A percentile compares a stretch with the other conserved stretches of the same genome.
phyloP scores from a whole-genome alignment of 495 filamentous ascomycete species.

The Penicillium crystallinum region DNA sequence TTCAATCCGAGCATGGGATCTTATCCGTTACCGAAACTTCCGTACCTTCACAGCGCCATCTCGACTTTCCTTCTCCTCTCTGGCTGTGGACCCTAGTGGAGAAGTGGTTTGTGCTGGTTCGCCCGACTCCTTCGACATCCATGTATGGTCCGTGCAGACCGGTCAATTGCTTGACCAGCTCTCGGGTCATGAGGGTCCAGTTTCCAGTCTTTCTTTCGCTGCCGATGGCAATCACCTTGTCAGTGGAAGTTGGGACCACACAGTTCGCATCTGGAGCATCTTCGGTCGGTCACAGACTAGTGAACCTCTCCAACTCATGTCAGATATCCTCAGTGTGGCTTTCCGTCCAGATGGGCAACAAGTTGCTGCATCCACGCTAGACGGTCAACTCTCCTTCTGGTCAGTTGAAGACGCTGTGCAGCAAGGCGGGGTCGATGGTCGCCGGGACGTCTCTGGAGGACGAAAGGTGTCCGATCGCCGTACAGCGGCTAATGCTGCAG shows the following conservation, averaged over 20 bases:
- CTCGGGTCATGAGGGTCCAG: conserved; percentile 88
- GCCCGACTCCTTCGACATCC: conserved; percentile 91
- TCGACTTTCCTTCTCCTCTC: conserved; percentile 81
- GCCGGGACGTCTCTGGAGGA: conserved; percentile 88
- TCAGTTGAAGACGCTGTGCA: conserved; percentile 81
- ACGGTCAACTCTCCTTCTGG: conserved; percentile 95
- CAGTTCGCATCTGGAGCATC: conserved; percentile 90
- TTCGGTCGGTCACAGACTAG: conserved; percentile 91
- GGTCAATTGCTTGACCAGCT: conserved; percentile 90
- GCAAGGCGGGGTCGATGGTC: conserved; percentile 73
- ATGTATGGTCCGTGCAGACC: conserved; percentile 97
- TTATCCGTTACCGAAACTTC: conserved; percentile 95
- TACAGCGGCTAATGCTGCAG: conserved; percentile 82
- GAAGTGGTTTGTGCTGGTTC: conserved; percentile 95
- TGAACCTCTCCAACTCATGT: conserved; percentile 83
- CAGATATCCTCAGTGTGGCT: conserved; percentile 82
- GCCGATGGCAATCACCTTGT: conserved; percentile 76
- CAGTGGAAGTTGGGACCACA: conserved; percentile 93
- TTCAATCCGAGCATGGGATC: conserved; percentile 91
- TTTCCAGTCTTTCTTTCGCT: conserved; percentile 81
- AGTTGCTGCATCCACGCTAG: conserved; percentile 84
- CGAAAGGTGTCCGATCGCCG: conserved; percentile 79
- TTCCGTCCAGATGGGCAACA: conserved; percentile 89
- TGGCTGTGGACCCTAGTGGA: conserved; percentile 94
- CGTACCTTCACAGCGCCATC: conserved; percentile 92